These are phyloP conservation scores for Tolypocladium tundrense DNA, from an alignment of 2,329 filamentous ascomycete genomes.

Conservation along the genomic window DNA sequence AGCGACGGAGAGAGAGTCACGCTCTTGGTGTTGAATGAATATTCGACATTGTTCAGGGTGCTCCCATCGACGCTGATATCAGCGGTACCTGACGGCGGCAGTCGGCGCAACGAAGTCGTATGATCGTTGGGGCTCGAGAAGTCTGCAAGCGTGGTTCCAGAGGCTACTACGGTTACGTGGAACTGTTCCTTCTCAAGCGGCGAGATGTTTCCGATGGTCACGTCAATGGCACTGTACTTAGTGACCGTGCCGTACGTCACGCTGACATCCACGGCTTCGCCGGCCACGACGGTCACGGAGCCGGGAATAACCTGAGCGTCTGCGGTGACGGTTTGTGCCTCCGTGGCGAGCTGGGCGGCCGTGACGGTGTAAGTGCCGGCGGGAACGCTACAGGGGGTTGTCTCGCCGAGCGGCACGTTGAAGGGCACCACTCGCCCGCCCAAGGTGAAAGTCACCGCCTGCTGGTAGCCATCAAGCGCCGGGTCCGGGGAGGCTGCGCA, in stretches of 20 bases:
- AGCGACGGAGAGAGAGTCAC: background rate
- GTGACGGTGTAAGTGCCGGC: background rate
- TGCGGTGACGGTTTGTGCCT: background rate
- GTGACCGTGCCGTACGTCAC: background rate
- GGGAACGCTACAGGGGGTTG: background rate
- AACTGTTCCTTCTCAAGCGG: background rate
- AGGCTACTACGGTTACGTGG: background rate
- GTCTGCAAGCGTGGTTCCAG: background rate
- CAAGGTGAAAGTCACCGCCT: background rate
- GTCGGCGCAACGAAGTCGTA: background rate
- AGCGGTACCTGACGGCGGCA: background rate
- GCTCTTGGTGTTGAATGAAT: background rate
- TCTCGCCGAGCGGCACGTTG: background rate
- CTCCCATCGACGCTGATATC: background rate
- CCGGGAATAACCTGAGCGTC: background rate
- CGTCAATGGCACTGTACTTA: slow-evolving; percentile 1
- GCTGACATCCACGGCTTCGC: background rate
- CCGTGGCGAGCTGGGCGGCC: background rate
- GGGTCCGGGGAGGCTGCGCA: background rate
- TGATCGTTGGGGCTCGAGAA: background rate
- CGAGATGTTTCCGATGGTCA: background rate
- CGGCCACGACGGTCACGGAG: background rate
- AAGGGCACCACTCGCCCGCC: background rate
- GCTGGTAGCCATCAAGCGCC: background rate
- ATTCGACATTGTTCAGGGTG: background rate